Conservation (phyloP, 2,329 filamentous ascomycete genomes). For the Aspergillus tanneri region DNA sequence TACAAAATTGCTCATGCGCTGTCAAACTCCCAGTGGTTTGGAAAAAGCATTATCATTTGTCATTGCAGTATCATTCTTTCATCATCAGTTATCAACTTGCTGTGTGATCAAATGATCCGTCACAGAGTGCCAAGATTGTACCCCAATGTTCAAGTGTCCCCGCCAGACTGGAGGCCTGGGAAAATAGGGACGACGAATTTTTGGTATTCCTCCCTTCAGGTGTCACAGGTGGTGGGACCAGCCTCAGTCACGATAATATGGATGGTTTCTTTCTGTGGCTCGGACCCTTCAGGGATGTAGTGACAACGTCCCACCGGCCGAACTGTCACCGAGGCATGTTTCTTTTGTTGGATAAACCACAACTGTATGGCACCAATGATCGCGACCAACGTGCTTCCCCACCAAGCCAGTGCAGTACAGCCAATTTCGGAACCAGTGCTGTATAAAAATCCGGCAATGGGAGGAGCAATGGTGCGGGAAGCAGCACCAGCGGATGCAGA, state of each 20-base stretch:
- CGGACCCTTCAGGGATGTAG: conserved; percentile 18
- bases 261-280: conserved; percentile 24
- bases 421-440: conserved; percentile 57
- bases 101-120: neutral
- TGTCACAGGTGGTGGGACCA: conserved; percentile 7
- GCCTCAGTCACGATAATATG: conserved; percentile 33
- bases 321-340: conserved; percentile 42
- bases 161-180: too few species aligned
- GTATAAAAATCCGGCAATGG: conserved; percentile 67
- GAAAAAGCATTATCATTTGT: too few species aligned
- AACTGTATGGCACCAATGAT: conserved; percentile 57
- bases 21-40: neutral
- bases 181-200: too few species aligned
- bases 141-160: too few species aligned
- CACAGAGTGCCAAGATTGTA: neutral
- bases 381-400: conserved; percentile 58
- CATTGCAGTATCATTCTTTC: too few species aligned
- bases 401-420: conserved; percentile 64
- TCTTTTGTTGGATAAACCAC: conserved; percentile 54
- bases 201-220: neutral
- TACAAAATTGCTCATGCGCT: neutral
- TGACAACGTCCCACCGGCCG: conserved; percentile 35
- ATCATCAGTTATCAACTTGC: neutral
- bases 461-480: conserved; percentile 67
- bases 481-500: conserved; percentile 71